Base-by-base conservation (phyloP, 495 filamentous ascomycete species). In the Hypoxylon crocopeplum region DNA sequence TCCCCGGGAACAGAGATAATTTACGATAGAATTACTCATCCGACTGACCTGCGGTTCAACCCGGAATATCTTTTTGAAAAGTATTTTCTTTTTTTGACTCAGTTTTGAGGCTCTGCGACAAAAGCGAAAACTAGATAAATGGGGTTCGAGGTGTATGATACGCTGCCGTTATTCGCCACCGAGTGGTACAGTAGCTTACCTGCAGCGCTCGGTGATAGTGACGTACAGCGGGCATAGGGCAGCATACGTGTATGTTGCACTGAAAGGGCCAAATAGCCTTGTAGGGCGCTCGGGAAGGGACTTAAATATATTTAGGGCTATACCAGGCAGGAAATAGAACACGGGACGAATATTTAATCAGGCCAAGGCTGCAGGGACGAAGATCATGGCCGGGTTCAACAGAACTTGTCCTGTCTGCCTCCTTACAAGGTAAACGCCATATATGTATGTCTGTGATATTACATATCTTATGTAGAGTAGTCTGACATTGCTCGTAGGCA, bases 41-140 rank as follows among this genome's bases (percentile, higher is more conserved):
- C 33, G 37, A 27, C n/a, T 38, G 6, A 20, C 36, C 46, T 47
- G 27, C 41, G 59, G 54, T 56, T 56, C 64, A 59, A 58, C 45
- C 49, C 50, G 30, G 13, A 41, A 36, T 25, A 41, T 48, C 20
- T 42, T 30, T 41, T 51, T 39, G 10, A 29, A 29, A 15, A 42
- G 41, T 29, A 38, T 48, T 30, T 50, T 41, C 32, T 51, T 38
- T 47, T 20, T 12, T 5, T 2, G 39, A 33, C 16, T n/a, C n/a
- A n/a, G n/a, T n/a, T n/a, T 60, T 64, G 60, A 53, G 60, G 60
- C 60, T 64, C 60, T 64, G 60, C 37, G 42, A 49, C n/a, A 48
- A 49, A 24, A 24, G 36, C 39, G 27, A 49, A 30, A 22, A 27
- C 13, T 21, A 19, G 19, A 34, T 7, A 38, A 38, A 42, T 29